These are phyloP conservation scores for Groenewaldozyma auringiensis DNA, from an alignment of 1,139 yeast genomes.

Conservation along the genomic window DNA sequence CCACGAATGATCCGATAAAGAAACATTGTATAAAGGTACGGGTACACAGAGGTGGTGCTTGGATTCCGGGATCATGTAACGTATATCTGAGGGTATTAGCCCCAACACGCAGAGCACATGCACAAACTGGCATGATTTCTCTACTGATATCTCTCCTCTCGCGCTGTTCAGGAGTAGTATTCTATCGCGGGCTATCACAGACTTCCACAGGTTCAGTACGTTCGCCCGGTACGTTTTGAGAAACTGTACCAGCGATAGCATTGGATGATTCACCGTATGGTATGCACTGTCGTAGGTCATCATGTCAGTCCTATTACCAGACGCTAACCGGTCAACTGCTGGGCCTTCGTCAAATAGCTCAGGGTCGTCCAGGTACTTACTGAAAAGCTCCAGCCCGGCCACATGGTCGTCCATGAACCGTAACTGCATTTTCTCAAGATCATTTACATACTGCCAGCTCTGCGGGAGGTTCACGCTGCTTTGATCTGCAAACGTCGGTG, in stretches of 20 bases:
- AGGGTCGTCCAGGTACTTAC: constrained; percentile 37
- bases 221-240: constrained; percentile 61
- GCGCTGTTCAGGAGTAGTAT: constrained; percentile 46
- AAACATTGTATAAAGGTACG: constrained; percentile 56
- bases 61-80: constrained; percentile 20
- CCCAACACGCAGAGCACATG: constrained; percentile 45
- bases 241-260: constrained; percentile 41
- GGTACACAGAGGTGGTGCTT: constrained; percentile 22
- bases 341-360: neutral
- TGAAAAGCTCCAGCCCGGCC: constrained; percentile 30
- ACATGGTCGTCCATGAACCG: neutral
- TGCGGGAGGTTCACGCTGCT: neutral
- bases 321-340: neutral
- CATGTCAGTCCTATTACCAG: neutral
- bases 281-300: constrained; percentile 2
- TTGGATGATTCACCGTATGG: constrained; percentile 37
- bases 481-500: neutral
- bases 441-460: neutral
- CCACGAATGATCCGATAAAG: constrained; percentile 45
- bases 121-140: constrained; percentile 39
- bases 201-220: constrained; percentile 62
- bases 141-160: constrained; percentile 30
- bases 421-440: neutral
- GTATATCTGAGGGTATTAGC: constrained; percentile 37
- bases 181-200: constrained; percentile 53